Base-by-base conservation (phyloP, 2,329 filamentous ascomycete species). In the Falciphora oryzae region DNA sequence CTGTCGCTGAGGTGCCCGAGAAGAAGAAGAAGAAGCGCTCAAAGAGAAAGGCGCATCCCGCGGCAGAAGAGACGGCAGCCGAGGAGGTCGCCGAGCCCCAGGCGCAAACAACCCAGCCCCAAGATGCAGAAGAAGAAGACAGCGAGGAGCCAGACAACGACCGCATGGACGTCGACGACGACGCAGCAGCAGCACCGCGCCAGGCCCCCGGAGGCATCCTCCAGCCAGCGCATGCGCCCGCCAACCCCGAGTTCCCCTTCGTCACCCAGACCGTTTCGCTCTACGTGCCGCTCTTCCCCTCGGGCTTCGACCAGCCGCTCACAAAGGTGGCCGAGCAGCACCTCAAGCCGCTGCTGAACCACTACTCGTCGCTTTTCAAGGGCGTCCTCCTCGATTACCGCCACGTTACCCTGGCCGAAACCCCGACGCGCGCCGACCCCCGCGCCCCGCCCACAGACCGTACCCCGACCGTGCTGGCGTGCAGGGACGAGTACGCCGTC, bases 401-500 rank as follows among this genome's bases (percentile, higher is more conserved):
- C 69, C 89, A 93, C 69, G 84, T 90, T 4, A 80, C 85, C 56
- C 76, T 95, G 6, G 85, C 86, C 1, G 85, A 89, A 66, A 73
- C 77, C 5, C 84, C 89, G 0, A 83, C 82, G 50, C 79, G 81
- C 57, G 72, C 74, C 11, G 77, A 78, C 53, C 67, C 70, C 5
- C 71, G 72, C 35, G 78, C 79, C 28, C 81, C 82, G 1, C 74
- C 78, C 6, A 79, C 81, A 22, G 81, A 86, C 65, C 73, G 80
- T 50, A 79, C 79, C 28, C 76, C 78, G 0, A 74, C 75, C 18
- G 70, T 77, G 14, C 74, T 83, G 5, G 72, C 81, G 61, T 84
- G 84, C 6, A 78, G 91, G 57, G 88, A 91, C 76, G 95, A 98
- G 77, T 96, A 93, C 73, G 92, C 90, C 10, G 91, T 92, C 29